Evolutionary conservation across 176 grass and related monocot genomes (phyloP), one percentile per base, ranked within the genome.

Genomic region (barley (Hordeum vulgare)): DNA sequence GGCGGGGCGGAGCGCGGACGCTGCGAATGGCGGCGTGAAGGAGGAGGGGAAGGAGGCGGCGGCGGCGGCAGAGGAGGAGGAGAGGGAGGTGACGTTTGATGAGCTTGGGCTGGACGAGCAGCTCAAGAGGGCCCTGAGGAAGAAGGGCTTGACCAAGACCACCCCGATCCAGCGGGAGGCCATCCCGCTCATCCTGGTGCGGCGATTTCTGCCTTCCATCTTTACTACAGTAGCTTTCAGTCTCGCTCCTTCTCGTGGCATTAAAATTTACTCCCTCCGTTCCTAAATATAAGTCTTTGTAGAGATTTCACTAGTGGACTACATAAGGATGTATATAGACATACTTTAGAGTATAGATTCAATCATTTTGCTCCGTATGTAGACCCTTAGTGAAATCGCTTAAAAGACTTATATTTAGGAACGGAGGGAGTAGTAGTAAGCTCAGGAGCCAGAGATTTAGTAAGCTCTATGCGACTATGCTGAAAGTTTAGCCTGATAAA

Each of bases 171-270:
- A 98, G 75, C 78, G 84, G 28, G 90, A 93, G 67, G 92, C 92
- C n/a, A 89, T 98, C 79, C 95, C 95, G 26, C 90, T 93, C 45
- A 95, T 95, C 24, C 66, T 98, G 90, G 95, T 98, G 34, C 40
- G 84, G 84, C 41, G 20, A 23, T 70, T 56, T 74, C 36, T 78
- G 10, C 31, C 6, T 25, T 6, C 11, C 11, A 2, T 79, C 10
- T 0, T 79, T 8, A 17, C 64, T 51, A n/a, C n/a, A n/a, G n/a
- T n/a, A 45, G 33, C 35, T 80, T 71, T 33, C 37, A 21, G 1
- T 84, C 18, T 21, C 51, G 68, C 14, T 63, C 7, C 18, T 71
- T 68, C 29, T 61, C 17, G 10, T 10, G 10, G 5, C 70, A 7
- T 51, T 18, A 51, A 51, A 49, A 17, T 4, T 17, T 49, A n/a